Conservation (phyloP, 2,329 filamentous ascomycete genomes). For the Fusarium algeriense region DNA sequence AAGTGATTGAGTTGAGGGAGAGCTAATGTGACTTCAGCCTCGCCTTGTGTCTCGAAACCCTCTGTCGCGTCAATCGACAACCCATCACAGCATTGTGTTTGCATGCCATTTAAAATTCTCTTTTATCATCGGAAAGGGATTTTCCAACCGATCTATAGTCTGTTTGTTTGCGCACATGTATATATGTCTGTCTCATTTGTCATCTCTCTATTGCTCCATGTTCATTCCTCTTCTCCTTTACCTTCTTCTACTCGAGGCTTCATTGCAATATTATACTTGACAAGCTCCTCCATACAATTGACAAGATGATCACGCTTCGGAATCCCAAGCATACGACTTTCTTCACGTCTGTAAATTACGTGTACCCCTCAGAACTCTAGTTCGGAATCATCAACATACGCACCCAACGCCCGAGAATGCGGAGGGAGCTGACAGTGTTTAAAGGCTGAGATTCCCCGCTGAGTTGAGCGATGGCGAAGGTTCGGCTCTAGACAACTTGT, state of each 20-base stretch:
- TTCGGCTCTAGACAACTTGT: slow-evolving; percentile 9
- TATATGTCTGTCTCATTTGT: too few species aligned
- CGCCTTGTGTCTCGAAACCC: too few species aligned
- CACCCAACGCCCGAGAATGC: neutral
- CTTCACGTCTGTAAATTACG: neutral
- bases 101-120: too few species aligned
- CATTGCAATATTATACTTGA: slow-evolving; percentile 12
- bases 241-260: neutral
- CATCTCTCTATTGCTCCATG: too few species aligned
- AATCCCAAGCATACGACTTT: slow-evolving; percentile 1
- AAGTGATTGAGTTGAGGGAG: neutral
- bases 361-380: slow-evolving; percentile 11
- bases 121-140: too few species aligned
- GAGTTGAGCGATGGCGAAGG: neutral
- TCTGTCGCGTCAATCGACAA: too few species aligned
- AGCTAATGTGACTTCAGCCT: too few species aligned
- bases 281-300: slow-evolving; percentile 10
- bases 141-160: too few species aligned
- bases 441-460: neutral
- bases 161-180: too few species aligned
- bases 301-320: neutral
- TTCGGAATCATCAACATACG: slow-evolving; percentile 10
- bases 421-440: fast-evolving
- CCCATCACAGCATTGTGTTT: too few species aligned
- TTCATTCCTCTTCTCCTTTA: neutral